Conservation (phyloP, 371 early-diverging fungal genomes). For the Catenaria anguillulae region DNA sequence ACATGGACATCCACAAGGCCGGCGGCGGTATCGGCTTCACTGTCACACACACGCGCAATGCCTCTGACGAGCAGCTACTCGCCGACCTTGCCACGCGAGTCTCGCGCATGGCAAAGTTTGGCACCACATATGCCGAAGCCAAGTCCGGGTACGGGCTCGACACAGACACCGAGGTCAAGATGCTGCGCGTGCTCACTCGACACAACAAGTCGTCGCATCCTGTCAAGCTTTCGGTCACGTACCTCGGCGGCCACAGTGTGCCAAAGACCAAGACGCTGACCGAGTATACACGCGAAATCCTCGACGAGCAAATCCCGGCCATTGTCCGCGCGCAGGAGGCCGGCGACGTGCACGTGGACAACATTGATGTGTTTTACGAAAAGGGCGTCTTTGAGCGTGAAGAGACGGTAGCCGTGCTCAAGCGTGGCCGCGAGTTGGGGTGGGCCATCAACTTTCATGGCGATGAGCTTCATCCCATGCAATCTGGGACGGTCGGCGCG, state of each 20-base stretch:
- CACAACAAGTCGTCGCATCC: slow-evolving; percentile 5
- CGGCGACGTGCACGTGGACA: slow-evolving; percentile 7
- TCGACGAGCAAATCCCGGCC: slow-evolving; percentile 8
- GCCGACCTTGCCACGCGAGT: neutral
- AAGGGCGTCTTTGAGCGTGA: slow-evolving; percentile 9
- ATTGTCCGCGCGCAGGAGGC: slow-evolving; percentile 1
- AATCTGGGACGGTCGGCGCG: slow-evolving; percentile 5
- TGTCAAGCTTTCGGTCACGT: slow-evolving; percentile 8
- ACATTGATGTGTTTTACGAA: slow-evolving; percentile 11
- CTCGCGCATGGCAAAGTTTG: slow-evolving; percentile 4
- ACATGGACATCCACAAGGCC: slow-evolving; percentile 11
- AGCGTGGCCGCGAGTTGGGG: slow-evolving; percentile 6
- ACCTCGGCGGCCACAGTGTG: slow-evolving; percentile 11
- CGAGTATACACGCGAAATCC: slow-evolving; percentile 1
- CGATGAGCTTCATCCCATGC: slow-evolving; percentile 10
- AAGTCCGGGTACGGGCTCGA: slow-evolving; percentile 12
- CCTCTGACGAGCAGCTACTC: slow-evolving; percentile 6
- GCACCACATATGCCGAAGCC: slow-evolving; percentile 9
- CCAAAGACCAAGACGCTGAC: slow-evolving; percentile 7
- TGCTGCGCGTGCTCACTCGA: slow-evolving; percentile 7
- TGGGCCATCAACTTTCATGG: slow-evolving; percentile 11
- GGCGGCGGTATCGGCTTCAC: slow-evolving; percentile 12
- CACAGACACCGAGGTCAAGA: slow-evolving; percentile 11
- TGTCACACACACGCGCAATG: slow-evolving; percentile 4
- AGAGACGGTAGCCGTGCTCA: slow-evolving; percentile 1